phyloP scores from a whole-genome alignment of 352 stramenopile genomes.

The Phytophthora sp. region DNA sequence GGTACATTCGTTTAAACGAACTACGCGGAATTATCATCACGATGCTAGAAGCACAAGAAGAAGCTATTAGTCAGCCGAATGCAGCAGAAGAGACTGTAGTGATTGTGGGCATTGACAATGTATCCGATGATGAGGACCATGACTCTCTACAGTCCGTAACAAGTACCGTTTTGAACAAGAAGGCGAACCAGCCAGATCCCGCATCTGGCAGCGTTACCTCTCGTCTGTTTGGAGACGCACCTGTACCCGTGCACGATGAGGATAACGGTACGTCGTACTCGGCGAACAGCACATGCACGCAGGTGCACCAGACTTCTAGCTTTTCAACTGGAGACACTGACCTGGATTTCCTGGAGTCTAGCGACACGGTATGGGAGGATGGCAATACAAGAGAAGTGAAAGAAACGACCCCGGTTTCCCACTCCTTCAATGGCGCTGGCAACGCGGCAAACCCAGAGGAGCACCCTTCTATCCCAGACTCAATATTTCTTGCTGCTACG shows the following conservation, averaged over 20 bases:
- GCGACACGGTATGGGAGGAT: slow-evolving; percentile 13
- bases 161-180: slow-evolving; percentile 3
- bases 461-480: not conserved
- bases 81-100: not conserved
- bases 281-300: not conserved
- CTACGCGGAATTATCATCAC: slow-evolving; percentile 31
- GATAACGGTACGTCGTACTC: not conserved
- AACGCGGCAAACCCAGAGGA: not conserved
- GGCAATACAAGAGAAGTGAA: not conserved
- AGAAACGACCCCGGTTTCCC: not conserved
- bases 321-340: slow-evolving; percentile 17
- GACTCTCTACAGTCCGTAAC: not conserved
- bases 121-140: not conserved
- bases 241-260: not conserved
- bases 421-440: not conserved
- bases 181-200: not conserved
- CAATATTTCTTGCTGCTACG: slow-evolving; percentile 6
- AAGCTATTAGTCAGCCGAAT: not conserved
- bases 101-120: not conserved
- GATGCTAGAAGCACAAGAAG: slow-evolving; percentile 16
- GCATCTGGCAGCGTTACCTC: slow-evolving; percentile 4
- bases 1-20: slow-evolving; percentile 46
- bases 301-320: not conserved
- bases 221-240: slow-evolving; percentile 8
- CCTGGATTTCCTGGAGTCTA: slow-evolving; percentile 37